Evolutionary conservation across 176 grass and related monocot species (phyloP), one percentile per base, ranked within the genome.

Genomic region (Aegilops longissima): DNA sequence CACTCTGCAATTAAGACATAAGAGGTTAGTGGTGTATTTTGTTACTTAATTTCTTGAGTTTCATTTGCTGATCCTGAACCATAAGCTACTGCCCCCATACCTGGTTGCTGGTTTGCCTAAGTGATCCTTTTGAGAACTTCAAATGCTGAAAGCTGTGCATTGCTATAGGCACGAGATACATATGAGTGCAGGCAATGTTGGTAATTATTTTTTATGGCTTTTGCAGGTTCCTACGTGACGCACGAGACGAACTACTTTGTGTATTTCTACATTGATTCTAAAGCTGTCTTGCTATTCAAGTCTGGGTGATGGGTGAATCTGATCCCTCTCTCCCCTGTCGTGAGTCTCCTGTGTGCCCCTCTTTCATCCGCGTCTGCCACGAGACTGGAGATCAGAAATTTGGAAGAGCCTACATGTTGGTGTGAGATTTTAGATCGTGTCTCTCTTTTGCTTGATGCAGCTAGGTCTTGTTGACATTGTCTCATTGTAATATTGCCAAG

Each of bases 181-280:
- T 20, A 18, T 11, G 29, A 40, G 64, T 72, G 29, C 6, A 23
- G 39, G 34, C 12, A 51, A 44, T 67, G 80, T 81, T 59, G 17
- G 54, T 66, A 70, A 84, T 21, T 70, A 29, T 74, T 81, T 80
- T 85, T 74, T 3, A 8, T 44, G 3, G 21, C 29, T 9, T 5
- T 51, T 87, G 66, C 80, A 96, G 94, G 94, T 81, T 96, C 94
- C 0, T 96, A 93, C 10, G 94, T 96, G 77, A 96, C 94, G 0
- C 94, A 96, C 5, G 94, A 96, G 75, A 96, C 94, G 5, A 96
- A 96, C 85, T 93, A 80, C 72, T 96, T 96, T 78, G 84, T 93
- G 35, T 96, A 96, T 66, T 96, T 96, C 78, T 96, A 93, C 89
- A 88, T 96, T 31, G 89, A 96, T 25, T 93, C 94, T 64, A 96